A percentile compares a stretch with the other conserved stretches of the same genome.
phyloP scores from a whole-genome alignment of 257 asterid species.

The Sherardia arvensis region DNA sequence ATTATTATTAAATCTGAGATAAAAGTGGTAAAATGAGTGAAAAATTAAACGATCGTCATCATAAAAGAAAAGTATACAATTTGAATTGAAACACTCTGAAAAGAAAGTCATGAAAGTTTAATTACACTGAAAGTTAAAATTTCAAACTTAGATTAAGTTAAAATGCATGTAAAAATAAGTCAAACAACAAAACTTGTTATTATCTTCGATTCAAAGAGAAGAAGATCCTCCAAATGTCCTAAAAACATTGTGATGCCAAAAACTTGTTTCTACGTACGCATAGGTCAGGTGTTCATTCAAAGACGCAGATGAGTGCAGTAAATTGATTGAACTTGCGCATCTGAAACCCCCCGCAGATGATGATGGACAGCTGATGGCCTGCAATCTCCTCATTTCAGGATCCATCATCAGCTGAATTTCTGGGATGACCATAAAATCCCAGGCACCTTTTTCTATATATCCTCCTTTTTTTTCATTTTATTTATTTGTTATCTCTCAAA shows the following conservation, averaged over 20 bases:
- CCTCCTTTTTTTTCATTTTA: not conserved
- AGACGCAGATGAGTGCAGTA: conserved; percentile 1
- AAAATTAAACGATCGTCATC: too few relatives aligned
- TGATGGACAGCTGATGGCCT: conserved; percentile 2
- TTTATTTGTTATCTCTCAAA: not conserved
- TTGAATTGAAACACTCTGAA: too few relatives aligned
- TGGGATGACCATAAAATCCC: conserved; percentile 7
- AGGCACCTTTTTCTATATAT: not conserved
- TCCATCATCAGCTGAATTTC: conserved; percentile 13
- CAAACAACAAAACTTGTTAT: too few relatives aligned
- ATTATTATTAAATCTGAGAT: too few relatives aligned
- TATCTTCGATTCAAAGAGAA: not conserved
- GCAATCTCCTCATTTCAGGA: not conserved
- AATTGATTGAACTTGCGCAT: conserved; percentile 21
- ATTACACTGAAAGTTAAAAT: too few relatives aligned
- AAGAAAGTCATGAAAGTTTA: too few relatives aligned
- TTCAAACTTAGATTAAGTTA: too few relatives aligned
- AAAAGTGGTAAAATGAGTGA: too few relatives aligned
- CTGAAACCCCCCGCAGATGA: not conserved
- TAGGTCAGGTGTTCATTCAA: not conserved
- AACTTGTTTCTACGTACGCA: not conserved
- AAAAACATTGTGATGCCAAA: not conserved
- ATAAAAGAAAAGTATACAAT: too few relatives aligned
- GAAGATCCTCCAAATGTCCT: not conserved
- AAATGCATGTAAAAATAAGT: too few relatives aligned